Evolutionary conservation across 148 eudicot species (phyloP).

Genomic region (Nepenthes gracilis): DNA sequence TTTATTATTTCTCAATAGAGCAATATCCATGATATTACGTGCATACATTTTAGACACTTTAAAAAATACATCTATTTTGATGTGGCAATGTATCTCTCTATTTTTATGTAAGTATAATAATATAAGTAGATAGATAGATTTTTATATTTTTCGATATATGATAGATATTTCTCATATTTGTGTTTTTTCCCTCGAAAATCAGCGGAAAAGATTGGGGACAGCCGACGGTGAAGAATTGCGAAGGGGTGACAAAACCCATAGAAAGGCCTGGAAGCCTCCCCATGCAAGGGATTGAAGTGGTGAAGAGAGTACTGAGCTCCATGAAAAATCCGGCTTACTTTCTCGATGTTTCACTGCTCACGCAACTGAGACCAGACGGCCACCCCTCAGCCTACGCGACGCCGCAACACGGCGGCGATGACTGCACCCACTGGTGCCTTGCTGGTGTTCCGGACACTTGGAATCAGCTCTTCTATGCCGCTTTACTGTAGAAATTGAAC

Average conservation of each 20-base stretch:
- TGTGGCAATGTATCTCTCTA: too few species aligned
- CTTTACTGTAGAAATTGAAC: neutral
- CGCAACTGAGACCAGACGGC: neutral
- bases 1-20: too few species aligned
- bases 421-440: constrained; percentile 8
- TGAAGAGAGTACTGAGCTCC: neutral
- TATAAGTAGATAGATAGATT: too few species aligned
- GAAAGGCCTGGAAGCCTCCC: neutral
- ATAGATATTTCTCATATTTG: too few species aligned
- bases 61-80: too few species aligned
- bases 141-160: too few species aligned
- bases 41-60: too few species aligned
- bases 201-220: constrained; percentile 4
- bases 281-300: neutral
- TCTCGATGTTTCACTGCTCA: neutral
- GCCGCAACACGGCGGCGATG: neutral
- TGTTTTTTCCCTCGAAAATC: too few species aligned
- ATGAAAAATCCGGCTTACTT: constrained; percentile 5
- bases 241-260: neutral
- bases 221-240: neutral
- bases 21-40: too few species aligned
- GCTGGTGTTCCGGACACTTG: constrained; percentile 7
- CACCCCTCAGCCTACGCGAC: neutral
- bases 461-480: constrained; percentile 5
- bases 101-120: too few species aligned